Percentiles rank a stretch among this genome's conserved stretches.
phyloP scores from a whole-genome alignment of 805 yeast genomes.

The Metschnikowia hibisci region DNA sequence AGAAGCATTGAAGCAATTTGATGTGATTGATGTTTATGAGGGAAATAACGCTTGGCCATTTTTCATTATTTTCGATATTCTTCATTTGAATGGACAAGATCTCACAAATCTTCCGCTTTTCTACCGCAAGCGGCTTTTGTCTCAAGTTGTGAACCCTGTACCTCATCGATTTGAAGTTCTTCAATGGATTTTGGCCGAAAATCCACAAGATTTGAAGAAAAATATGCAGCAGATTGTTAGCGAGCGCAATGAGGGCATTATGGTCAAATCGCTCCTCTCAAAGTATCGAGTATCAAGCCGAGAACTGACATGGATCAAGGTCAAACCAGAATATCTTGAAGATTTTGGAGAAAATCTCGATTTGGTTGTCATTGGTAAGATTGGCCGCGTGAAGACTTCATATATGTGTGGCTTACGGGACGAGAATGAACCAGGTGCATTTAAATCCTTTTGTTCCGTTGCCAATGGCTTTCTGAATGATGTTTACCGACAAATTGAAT shows the following conservation, averaged over 20 bases:
- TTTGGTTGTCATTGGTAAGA: slow-evolving; percentile 70
- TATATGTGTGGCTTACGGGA: slow-evolving; percentile 70
- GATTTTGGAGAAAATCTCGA: slow-evolving; percentile 87
- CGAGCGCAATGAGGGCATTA: slow-evolving; percentile 73
- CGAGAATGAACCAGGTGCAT: slow-evolving; percentile 38
- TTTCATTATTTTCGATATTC: slow-evolving; percentile 66
- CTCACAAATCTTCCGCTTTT: slow-evolving; percentile 51
- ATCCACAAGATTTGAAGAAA: slow-evolving; percentile 50
- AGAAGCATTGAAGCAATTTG: slow-evolving; percentile 40
- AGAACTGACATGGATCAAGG: slow-evolving; percentile 72
- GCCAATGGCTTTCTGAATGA: slow-evolving; percentile 77
- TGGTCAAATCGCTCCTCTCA: slow-evolving; percentile 62
- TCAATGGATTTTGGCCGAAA: slow-evolving; percentile 33
- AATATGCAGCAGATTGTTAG: slow-evolving; percentile 58
- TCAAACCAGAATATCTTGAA: slow-evolving; percentile 86
- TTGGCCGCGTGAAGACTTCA: slow-evolving; percentile 65
- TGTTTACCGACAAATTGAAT: slow-evolving; percentile 57
- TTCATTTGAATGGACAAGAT: slow-evolving; percentile 64
- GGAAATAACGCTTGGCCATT: slow-evolving; percentile 45
- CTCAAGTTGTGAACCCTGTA: slow-evolving; percentile 41
- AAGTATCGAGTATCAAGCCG: slow-evolving; percentile 60
- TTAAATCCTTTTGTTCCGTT: slow-evolving; percentile 68
- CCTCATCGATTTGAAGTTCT: slow-evolving; percentile 50
- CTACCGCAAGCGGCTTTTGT: slow-evolving; percentile 53
- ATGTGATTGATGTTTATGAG: slow-evolving; percentile 19